These are phyloP conservation scores for Hericium coralloides DNA, from an alignment of 768 basidiomycete species.

Conservation along the genomic window DNA sequence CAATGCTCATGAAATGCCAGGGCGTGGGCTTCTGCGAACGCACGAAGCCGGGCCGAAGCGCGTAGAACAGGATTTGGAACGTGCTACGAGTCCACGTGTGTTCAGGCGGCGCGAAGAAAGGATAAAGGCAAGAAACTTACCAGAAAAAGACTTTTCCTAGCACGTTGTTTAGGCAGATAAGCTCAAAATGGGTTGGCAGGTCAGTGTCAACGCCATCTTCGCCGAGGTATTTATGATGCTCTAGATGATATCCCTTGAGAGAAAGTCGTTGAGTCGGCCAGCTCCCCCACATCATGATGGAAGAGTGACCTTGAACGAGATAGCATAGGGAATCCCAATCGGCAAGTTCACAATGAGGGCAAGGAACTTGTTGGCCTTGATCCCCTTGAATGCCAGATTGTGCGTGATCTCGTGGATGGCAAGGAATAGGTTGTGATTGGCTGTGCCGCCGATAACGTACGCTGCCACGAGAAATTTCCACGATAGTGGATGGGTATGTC, in stretches of 20 bases:
- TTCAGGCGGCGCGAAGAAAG: not conserved
- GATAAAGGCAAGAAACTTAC: slow-evolving; percentile 28
- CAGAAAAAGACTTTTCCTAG: slow-evolving; percentile 98
- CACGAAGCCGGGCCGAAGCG: slow-evolving; percentile 89
- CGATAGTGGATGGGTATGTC: slow-evolving; percentile 60
- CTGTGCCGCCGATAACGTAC: slow-evolving; percentile 86
- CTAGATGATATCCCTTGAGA: slow-evolving; percentile 78
- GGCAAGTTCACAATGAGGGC: slow-evolving; percentile 90
- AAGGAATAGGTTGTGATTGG: slow-evolving; percentile 96
- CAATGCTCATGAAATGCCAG: slow-evolving; percentile 82
- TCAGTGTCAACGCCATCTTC: slow-evolving; percentile 97
- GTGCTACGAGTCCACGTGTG: slow-evolving; percentile 41
- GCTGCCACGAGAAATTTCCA: slow-evolving; percentile 66
- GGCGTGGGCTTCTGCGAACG: slow-evolving; percentile 69
- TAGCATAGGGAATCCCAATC: slow-evolving; percentile 91
- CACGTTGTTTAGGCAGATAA: slow-evolving; percentile 85
- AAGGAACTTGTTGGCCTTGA: slow-evolving; percentile 75
- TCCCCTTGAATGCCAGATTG: slow-evolving; percentile 84
- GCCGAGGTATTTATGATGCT: slow-evolving; percentile 93
- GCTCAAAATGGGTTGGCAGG: slow-evolving; percentile 79
- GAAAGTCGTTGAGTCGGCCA: not conserved
- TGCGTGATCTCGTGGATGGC: slow-evolving; percentile 99
- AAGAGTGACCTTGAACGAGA: slow-evolving; percentile 77
- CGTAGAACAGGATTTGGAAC: slow-evolving; percentile 98
- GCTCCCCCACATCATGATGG: not conserved